Conservation (phyloP, 2,329 filamentous ascomycete species). For the Aspergillus pseudoterreus region DNA sequence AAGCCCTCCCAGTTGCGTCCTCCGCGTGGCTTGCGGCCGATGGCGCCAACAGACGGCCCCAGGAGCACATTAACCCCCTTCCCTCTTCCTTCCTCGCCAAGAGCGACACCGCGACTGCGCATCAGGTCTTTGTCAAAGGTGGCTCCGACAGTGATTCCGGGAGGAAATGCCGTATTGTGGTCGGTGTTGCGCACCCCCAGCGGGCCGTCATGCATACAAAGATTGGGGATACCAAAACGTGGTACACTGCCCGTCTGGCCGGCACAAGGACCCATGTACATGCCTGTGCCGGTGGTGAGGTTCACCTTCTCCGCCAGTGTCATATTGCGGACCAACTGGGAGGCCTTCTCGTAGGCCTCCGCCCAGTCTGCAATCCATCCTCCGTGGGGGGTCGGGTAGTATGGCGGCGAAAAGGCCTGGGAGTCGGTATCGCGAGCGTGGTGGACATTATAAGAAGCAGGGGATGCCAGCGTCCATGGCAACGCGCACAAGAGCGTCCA, state of each 20-base stretch:
- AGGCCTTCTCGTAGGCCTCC: constrained; percentile 67
- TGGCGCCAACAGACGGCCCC: constrained; percentile 66
- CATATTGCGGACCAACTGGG: constrained; percentile 67
- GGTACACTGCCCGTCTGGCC: constrained; percentile 71
- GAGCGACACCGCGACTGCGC: constrained; percentile 62
- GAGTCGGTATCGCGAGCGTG: constrained; percentile 14
- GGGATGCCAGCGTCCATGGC: constrained; percentile 6
- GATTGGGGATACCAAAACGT: constrained; percentile 67
- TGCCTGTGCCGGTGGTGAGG: constrained; percentile 66
- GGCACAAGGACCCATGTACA: constrained; percentile 70
- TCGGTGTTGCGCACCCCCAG: constrained; percentile 70
- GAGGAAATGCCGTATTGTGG: constrained; percentile 71
- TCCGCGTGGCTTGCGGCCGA: constrained; percentile 68
- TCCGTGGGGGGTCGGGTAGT: constrained; percentile 69
- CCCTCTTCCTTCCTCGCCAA: constrained; percentile 68
- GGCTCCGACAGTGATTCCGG: constrained; percentile 72
- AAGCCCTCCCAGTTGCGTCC: constrained; percentile 76
- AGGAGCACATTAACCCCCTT: constrained; percentile 71
- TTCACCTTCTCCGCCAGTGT: constrained; percentile 79
- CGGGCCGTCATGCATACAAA: constrained; percentile 70
- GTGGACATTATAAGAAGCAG: constrained; percentile 3
- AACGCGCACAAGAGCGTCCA: constrained; percentile 4
- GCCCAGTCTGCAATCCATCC: constrained; percentile 68
- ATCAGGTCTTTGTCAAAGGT: constrained; percentile 72
- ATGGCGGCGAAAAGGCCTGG: constrained; percentile 47